These are phyloP conservation scores for Epicoccum sorghinum DNA, from an alignment of 2,329 filamentous ascomycete species.

Conservation along the genomic window DNA sequence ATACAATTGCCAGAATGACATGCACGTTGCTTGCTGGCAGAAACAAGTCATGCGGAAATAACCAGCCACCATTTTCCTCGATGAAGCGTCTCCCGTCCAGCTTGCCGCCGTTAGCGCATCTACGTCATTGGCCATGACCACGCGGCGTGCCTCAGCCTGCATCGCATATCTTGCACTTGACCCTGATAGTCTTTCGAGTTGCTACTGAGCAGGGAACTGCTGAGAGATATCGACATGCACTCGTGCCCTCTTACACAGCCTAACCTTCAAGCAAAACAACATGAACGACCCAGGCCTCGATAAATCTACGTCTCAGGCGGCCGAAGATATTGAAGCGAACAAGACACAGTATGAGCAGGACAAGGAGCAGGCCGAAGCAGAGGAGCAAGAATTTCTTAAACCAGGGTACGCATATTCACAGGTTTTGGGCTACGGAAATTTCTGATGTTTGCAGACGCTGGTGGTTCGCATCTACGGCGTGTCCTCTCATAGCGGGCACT, in stretches of 20 bases:
- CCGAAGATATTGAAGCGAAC: conserved; percentile 51
- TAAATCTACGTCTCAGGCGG: conserved; percentile 55
- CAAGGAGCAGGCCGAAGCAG: conserved; percentile 45
- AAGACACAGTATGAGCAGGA: conserved; percentile 36
- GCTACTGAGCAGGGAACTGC: background rate
- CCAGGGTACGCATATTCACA: conserved; percentile 45
- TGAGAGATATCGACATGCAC: conserved; percentile 1
- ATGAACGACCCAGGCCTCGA: conserved; percentile 60
- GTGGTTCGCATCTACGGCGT: conserved; percentile 67
- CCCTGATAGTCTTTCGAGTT: background rate
- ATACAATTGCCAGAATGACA: background rate
- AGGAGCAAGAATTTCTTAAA: conserved; percentile 52
- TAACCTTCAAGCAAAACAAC: background rate
- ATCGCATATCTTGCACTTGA: conserved; percentile 12
- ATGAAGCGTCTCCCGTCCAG: background rate
- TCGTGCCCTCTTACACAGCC: background rate
- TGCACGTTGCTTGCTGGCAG: background rate
- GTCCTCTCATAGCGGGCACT: conserved; percentile 62
- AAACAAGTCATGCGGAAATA: background rate
- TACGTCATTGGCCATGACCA: conserved; percentile 18
- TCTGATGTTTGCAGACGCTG: conserved; percentile 51
- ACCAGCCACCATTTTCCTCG: too few species aligned
- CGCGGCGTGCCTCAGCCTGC: conserved; percentile 10
- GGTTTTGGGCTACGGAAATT: background rate
- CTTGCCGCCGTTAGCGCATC: conserved; percentile 13